Evolutionary conservation across 805 yeast genomes (phyloP), one percentile per base, ranked within the genome.

Genomic region (Teunomyces lycoperdinae): DNA sequence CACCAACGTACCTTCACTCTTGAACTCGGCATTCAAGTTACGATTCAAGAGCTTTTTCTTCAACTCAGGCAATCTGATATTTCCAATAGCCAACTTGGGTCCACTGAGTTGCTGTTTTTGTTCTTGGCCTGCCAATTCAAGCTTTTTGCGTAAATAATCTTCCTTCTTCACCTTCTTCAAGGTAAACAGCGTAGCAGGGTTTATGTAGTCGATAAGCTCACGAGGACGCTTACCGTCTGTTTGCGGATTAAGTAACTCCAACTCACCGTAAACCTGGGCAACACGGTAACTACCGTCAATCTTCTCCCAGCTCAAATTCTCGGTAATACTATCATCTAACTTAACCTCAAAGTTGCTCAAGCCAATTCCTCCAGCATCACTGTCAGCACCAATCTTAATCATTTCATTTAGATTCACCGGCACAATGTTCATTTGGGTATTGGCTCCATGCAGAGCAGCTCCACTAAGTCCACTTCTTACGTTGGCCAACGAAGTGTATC

Each of bases 1-100:
- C 10, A 91, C 96, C 34, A 94, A 70, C 0, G 90, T 83, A 62
- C 98, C 98, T 63, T 90, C 97, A 46, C 97, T 95, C 64, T 86
- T 83, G 63, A 92, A 89, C 60, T 91, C 97, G 0, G 96, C 97
- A 45, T 71, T 74, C 57, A 86, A 80, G 43, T 88, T 86, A 47
- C 70, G 66, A 4, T 74, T 69, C 28, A 74, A 67, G 32, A 94
- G 71, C 49, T 76, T 78, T 55, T 80, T 80, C 58, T 87, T 84
- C 44, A 94, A 71, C 53, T 90, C 96, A 0, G 94, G 87, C 24
- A 94, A 71, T 51, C 87, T 78, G 39, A 94, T 82, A 62, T 91
- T 96, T 33, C 99, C 99, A 49, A 94, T 88, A 13, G 89, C 87
- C 43, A 87, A 68, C 31, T 85, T 69, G 13, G 70, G 67, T 5